Percentiles rank a stretch among this genome's conserved stretches.
These are phyloP conservation scores for Monosporozyma solicola DNA, from an alignment of 805 yeast species.

Conservation along the genomic window DNA sequence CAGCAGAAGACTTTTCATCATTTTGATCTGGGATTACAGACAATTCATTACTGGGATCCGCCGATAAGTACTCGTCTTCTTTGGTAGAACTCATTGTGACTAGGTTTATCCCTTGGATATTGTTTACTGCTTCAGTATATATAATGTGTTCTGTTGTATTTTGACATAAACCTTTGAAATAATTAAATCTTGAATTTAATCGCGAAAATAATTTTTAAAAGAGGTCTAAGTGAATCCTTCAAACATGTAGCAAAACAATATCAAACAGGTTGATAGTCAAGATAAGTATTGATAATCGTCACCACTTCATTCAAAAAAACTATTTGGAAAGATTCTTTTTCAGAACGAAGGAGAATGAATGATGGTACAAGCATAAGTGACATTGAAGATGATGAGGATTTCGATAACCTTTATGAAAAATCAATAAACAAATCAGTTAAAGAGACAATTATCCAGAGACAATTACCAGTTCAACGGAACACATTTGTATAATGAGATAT, in stretches of 20 bases:
- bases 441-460: slow-evolving; percentile 25
- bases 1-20: not conserved
- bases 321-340: not conserved
- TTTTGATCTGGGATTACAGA: slow-evolving; percentile 3
- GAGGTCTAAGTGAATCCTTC: not conserved
- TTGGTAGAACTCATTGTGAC: not conserved
- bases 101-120: not conserved
- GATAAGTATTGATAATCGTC: not conserved
- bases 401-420: slow-evolving; percentile 26
- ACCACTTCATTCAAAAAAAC: not conserved
- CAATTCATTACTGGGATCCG: not conserved
- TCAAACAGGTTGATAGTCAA: not conserved
- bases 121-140: not conserved
- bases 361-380: slow-evolving; percentile 13
- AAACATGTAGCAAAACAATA: not conserved
- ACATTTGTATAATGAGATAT: slow-evolving; percentile 24
- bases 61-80: not conserved
- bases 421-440: slow-evolving; percentile 28
- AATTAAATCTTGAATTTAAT: not conserved
- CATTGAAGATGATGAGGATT: slow-evolving; percentile 25
- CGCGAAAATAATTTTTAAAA: not conserved
- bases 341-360: slow-evolving; percentile 3
- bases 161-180: not conserved
- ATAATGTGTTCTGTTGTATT: not conserved
- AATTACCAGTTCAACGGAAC: slow-evolving; percentile 31